Conservation (phyloP, 2,329 filamentous ascomycete genomes). For the Botrytis deweyae region DNA sequence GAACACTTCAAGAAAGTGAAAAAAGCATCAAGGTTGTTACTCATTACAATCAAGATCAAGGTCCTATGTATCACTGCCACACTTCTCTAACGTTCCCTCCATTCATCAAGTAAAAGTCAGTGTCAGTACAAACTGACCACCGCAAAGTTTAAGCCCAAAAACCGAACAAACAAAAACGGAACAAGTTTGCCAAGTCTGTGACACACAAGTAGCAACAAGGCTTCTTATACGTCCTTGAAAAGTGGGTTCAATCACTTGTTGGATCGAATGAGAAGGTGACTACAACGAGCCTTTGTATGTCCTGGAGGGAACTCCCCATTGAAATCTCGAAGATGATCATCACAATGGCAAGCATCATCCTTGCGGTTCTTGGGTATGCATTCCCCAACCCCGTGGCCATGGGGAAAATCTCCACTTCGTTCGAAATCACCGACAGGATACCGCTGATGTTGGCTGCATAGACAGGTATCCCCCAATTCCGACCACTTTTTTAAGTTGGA, state of each 20-base stretch:
- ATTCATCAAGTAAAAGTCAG: neutral
- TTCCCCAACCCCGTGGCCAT: neutral
- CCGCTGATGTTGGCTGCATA: neutral
- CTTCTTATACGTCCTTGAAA: too few species aligned
- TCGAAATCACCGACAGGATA: neutral
- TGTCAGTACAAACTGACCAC: neutral
- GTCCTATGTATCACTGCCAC: neutral
- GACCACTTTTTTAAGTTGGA: neutral
- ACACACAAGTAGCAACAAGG: neutral
- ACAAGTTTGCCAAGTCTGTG: neutral
- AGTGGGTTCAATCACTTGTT: too few species aligned
- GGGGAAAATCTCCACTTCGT: neutral
- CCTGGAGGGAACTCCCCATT: neutral
- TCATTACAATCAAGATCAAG: neutral
- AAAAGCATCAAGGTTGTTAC: neutral
- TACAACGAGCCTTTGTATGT: neutral
- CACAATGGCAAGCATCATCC: neutral
- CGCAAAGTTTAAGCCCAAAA: neutral
- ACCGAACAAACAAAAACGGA: neutral
- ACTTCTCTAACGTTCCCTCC: neutral
- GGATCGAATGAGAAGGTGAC: neutral
- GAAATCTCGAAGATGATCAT: neutral
- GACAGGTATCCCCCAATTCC: neutral
- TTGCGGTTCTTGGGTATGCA: neutral
- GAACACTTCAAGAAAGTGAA: neutral